Evolutionary conservation across 1,284 basidiomycete genomes (phyloP), one percentile per base, ranked within the genome.

Genomic region (Apiotrichum sp.): DNA sequence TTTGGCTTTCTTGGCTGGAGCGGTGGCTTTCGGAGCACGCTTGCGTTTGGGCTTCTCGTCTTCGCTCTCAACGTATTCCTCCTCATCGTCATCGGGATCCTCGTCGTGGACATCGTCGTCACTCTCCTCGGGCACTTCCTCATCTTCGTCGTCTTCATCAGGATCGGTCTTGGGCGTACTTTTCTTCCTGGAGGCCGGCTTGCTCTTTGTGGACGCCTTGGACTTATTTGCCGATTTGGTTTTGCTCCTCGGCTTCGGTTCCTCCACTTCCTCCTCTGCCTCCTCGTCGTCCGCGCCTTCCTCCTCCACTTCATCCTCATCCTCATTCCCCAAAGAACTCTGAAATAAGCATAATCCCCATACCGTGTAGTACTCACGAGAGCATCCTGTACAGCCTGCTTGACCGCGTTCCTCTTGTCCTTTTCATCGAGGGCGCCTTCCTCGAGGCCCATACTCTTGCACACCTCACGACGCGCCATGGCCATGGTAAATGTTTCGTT

Each of bases 331-430:
- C 5, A 56, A 42, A 6, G 35, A 45, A 16, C n/a, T 55, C 57
- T 57, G 38, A 2, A 13, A 11, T 52, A 22, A 51, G 48, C 29
- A 36, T 6, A 0, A 9, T 50, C 6, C 34, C 9, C 40, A 16
- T n/a, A 14, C n/a, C 16, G 29, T 38, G 5, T 4, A 52, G 10
- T 29, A 66, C 71, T 41, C 52, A 75, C 73, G 33, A 74, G 46
- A 38, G 65, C 67, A 7, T 51, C 56, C 59, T 72, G 67, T 57
- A 79, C 67, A 55, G 75, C 61, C 56, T 72, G 50, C 68, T 78
- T 67, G 63, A 77, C 62, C 56, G 70, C 50, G 57, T 65, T 56
- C 69, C 74, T 70, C 38, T 62, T 50, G 22, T 49, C 48, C 3
- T 47, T 59, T 0, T 49, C 61, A 22, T 65, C 65, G 48, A 69